Base-by-base conservation (phyloP, 352 stramenopile species). In the Pythium phragmitis region DNA sequence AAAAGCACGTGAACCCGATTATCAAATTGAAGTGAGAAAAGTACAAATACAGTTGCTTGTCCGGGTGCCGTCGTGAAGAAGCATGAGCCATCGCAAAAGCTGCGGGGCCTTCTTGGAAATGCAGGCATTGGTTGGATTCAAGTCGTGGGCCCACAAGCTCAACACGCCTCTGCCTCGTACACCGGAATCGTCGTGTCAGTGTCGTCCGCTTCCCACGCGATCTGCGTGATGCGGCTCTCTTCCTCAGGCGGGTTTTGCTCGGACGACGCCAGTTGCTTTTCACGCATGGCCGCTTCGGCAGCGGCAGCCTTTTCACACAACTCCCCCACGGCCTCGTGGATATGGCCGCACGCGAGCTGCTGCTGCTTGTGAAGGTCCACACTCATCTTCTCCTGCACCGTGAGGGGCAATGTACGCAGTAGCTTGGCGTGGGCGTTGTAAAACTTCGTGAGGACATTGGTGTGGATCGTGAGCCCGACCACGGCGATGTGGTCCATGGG, bases 401-500 rank as follows among this genome's bases (percentile, higher is more conserved):
- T 17, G 34, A 39, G 4, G 8, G 64, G 64, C n/a, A 86, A 43
- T 59, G 65, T 78, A 34, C 63, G 56, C 13, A 86, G 70, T 30
- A 86, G 57, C 45, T 67, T 59, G 7, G 67, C 52, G 45, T 86
- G 77, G 8, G 72, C 70, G n/a, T 63, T 42, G 56, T 86, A 86
- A 7, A 86, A 63, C 41, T 59, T 65, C 21, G 75, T 67, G 7
- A 83, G 49, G 36, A 81, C 66, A 30, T 85, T 75, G 6, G 68
- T 79, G 42, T 79, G 62, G 39, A 83, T 53, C 5, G 70, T 87
- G 42, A 77, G 57, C 21, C 77, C 77, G 7, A 74, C 73, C 37
- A 84, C 64, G 0, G 63, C 77, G 45, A 82, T 62, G 53, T 87
- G 77, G 60, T 87, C 77, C 51, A 84, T 64, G 0, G 60, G 65